A percentile compares a stretch with the other conserved stretches of the same genome.
These are phyloP conservation scores for Hymenoscyphus repandus DNA, from an alignment of 2,329 filamentous ascomycete genomes.

Conservation along the genomic window DNA sequence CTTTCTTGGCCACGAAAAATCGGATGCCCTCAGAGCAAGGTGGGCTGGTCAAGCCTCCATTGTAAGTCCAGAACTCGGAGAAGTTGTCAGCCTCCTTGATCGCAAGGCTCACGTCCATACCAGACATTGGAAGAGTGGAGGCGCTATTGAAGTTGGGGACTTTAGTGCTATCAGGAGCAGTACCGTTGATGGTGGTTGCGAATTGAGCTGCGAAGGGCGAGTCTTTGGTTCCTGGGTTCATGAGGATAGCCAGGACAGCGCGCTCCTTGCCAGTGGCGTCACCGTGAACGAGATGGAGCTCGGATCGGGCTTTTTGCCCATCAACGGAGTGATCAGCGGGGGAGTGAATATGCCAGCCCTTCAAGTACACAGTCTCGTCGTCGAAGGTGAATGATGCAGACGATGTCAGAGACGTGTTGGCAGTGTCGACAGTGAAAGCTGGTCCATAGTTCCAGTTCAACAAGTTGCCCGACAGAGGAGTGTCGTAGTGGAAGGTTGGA, in stretches of 20 bases:
- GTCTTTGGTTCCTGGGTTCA: conserved; percentile 38
- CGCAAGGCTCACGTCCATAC: conserved; percentile 31
- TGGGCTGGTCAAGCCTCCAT: conserved; percentile 42
- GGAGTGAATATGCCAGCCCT: conserved; percentile 46
- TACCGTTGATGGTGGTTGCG: conserved; percentile 11
- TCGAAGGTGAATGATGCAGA: conserved; percentile 41
- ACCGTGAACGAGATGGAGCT: conserved; percentile 45
- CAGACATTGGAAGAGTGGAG: conserved; percentile 16
- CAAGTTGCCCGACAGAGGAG: conserved; percentile 34
- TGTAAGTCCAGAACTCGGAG: conserved; percentile 44
- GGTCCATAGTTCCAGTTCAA: conserved; percentile 47
- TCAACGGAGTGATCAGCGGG: conserved; percentile 45
- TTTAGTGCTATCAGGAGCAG: conserved; percentile 12
- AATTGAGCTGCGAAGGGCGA: conserved; percentile 39
- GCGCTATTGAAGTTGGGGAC: conserved; percentile 37
- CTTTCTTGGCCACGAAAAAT: conserved; percentile 40
- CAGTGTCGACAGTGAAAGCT: conserved; percentile 36
- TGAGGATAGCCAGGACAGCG: conserved; percentile 42
- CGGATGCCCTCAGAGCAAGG: conserved; percentile 42
- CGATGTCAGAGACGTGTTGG: conserved; percentile 29
- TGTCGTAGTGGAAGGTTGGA: conserved; percentile 39
- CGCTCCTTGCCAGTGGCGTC: conserved; percentile 36
- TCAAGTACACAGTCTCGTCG: conserved; percentile 42
- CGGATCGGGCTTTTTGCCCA: conserved; percentile 38
- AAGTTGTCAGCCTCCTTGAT: conserved; percentile 36